These are phyloP conservation scores for Monosporascus ibericus DNA, from an alignment of 2,329 filamentous ascomycete species.

Conservation along the genomic window DNA sequence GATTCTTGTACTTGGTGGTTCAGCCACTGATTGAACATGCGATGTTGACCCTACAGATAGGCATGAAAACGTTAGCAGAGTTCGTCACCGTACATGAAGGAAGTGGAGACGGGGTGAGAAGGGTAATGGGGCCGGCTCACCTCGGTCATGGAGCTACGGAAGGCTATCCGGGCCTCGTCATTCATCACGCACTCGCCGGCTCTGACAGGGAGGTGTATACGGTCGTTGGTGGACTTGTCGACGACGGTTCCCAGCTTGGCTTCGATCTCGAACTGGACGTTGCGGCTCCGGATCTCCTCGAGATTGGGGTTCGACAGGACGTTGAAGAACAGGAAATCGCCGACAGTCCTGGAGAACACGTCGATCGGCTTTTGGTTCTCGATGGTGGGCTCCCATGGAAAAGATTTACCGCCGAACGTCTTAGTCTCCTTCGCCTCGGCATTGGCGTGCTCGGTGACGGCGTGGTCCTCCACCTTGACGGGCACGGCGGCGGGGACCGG, in stretches of 20 bases:
- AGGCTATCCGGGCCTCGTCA: constrained; percentile 56
- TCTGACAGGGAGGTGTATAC: constrained; percentile 58
- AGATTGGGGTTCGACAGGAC: constrained; percentile 64
- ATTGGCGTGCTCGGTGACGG: constrained; percentile 1
- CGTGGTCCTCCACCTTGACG: constrained; percentile 16
- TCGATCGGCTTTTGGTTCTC: constrained; percentile 66
- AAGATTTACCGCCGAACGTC: constrained; percentile 20
- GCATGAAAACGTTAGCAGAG: background rate
- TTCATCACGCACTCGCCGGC: constrained; percentile 65
- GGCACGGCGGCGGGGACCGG: constrained; percentile 19
- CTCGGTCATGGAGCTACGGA: constrained; percentile 86
- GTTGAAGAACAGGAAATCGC: constrained; percentile 71
- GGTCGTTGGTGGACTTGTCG: constrained; percentile 62
- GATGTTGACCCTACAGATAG: constrained; percentile 64
- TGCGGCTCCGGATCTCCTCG: constrained; percentile 54
- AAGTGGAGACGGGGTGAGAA: background rate
- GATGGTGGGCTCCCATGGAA: constrained; percentile 61
- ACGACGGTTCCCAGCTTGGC: constrained; percentile 84
- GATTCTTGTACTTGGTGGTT: constrained; percentile 62
- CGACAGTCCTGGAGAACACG: constrained; percentile 68
- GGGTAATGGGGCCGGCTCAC: constrained; percentile 41
- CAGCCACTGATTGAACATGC: constrained; percentile 74
- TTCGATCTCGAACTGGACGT: constrained; percentile 83
- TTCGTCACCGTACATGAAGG: background rate
- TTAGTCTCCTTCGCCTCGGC: constrained; percentile 11